Evolutionary conservation across 2,329 filamentous ascomycete genomes (phyloP).

Genomic region (Coniella lustricola): DNA sequence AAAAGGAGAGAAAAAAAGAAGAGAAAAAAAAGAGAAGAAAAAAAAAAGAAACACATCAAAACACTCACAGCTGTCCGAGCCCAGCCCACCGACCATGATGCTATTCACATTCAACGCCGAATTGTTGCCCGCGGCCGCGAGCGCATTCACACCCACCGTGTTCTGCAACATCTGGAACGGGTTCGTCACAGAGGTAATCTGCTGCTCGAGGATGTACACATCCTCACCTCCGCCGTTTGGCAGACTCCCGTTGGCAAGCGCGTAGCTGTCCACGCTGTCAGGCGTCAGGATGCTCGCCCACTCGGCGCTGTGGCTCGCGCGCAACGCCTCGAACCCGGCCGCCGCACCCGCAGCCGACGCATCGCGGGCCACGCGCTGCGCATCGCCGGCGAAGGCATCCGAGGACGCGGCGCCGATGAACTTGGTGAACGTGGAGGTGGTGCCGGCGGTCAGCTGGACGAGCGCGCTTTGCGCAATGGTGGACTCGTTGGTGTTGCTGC

Average conservation of each 20-base stretch:
- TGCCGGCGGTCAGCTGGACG: constrained; percentile 44
- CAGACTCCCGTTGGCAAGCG: constrained; percentile 47
- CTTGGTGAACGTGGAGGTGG: constrained; percentile 53
- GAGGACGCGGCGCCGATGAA: constrained; percentile 62
- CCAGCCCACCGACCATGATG: constrained; percentile 26
- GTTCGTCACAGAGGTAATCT: constrained; percentile 47
- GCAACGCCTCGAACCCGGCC: constrained; percentile 46
- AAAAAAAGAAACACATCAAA: too few relatives aligned
- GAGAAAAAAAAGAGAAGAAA: too few relatives aligned
- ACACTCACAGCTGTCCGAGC: constrained; percentile 10
- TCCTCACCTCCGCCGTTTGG: too few relatives aligned
- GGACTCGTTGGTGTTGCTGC: constrained; percentile 50
- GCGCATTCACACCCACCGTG: constrained; percentile 31
- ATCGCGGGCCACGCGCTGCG: constrained; percentile 45
- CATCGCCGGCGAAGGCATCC: constrained; percentile 54
- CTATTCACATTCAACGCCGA: constrained; percentile 14
- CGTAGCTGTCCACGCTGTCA: constrained; percentile 57
- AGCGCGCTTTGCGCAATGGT: constrained; percentile 57
- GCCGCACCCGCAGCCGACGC: constrained; percentile 41
- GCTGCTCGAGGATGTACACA: constrained; percentile 45
- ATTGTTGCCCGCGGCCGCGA: constrained; percentile 37
- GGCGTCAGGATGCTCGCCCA: constrained; percentile 56
- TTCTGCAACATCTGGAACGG: constrained; percentile 51
- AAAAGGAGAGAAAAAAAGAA: too few relatives aligned
- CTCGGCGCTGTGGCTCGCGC: constrained; percentile 50